Base-by-base conservation (phyloP, 2,329 filamentous ascomycete species). In the Cephalotrichum gorgonifer region DNA sequence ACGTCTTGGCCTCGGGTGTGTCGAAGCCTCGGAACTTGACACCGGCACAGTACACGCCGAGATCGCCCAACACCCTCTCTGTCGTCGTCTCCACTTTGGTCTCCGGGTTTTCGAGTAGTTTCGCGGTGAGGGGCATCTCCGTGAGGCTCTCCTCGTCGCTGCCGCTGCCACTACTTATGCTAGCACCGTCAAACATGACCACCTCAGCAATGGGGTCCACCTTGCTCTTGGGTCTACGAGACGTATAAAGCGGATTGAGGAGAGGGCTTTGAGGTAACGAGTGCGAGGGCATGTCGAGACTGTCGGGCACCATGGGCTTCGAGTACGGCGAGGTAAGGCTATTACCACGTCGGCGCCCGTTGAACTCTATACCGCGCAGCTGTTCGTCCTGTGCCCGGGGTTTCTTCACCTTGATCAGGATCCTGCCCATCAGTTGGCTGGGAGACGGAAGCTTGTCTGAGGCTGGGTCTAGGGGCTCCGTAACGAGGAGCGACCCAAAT, bases 351-450 rank as follows among this genome's bases (percentile, higher is more conserved):
- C 71, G 71, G 38, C 79, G 72, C 15, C 76, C 73, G 8, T 64
- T 57, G 9, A 58, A 52, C 43, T 68, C 64, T 26, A 69, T 66
- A 11, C 63, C 69, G 44, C 76, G 71, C 15, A 27, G 43, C 42
- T 48, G 42, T 15, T 49, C 50, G 3, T 27, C n/a, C 56, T 47
- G 54, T 42, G 53, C 47, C 12, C 80, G 75, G 7, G 87, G 82
- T 55, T 86, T 85, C 67, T 97, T 98, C 54, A 96, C 93, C 65
- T 98, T 98, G 73, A 97, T 84, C 50, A 98, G 72, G 50, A 97
- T 88, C 39, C 83, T 83, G 57, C 85, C 74, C 68, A 85, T 86
- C 43, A 98, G 73, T 56, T 96, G 83, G 43, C 93, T 86, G 0
- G 93, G 93, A 2, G 88, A 86, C 0, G 93, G 93, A 12, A 97